Evolutionary conservation across 2,329 filamentous ascomycete species (phyloP).

Genomic region (Zymoseptoria tritici): DNA sequence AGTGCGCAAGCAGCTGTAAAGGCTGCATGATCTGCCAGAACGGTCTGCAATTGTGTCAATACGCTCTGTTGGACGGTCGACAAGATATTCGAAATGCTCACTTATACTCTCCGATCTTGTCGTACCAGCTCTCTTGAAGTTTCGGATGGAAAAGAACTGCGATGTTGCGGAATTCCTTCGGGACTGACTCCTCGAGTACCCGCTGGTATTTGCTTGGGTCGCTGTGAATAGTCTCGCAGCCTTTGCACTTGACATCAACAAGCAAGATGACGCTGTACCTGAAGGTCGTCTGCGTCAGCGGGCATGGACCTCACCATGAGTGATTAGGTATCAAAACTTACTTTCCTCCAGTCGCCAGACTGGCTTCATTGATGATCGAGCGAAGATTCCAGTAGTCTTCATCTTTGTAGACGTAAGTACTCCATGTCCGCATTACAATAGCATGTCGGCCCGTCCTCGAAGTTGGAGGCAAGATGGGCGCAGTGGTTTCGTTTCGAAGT

Average conservation of each 20-base stretch:
- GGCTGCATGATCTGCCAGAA: conserved; percentile 56
- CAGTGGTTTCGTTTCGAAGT: not conserved
- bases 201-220: conserved; percentile 50
- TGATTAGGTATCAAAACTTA: not conserved
- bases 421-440: conserved; percentile 37
- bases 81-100: not conserved
- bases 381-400: conserved; percentile 38
- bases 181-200: conserved; percentile 55
- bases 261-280: conserved; percentile 37
- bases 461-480: conserved; percentile 4
- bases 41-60: conserved; percentile 15
- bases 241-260: conserved; percentile 44
- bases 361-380: conserved; percentile 37
- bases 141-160: conserved; percentile 64
- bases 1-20: conserved; percentile 64
- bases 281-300: not conserved
- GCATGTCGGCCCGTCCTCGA: conserved; percentile 29
- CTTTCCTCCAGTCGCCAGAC: conserved; percentile 35
- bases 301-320: not conserved
- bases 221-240: conserved; percentile 48
- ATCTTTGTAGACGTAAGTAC: conserved; percentile 35
- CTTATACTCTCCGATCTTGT: conserved; percentile 36
- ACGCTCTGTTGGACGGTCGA: not conserved
- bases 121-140: conserved; percentile 40
- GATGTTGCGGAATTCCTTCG: conserved; percentile 60